A percentile compares a stretch with the other conserved stretches of the same genome.
These are phyloP conservation scores for Zalaria obscura DNA, from an alignment of 2,329 filamentous ascomycete species.

Conservation along the genomic window DNA sequence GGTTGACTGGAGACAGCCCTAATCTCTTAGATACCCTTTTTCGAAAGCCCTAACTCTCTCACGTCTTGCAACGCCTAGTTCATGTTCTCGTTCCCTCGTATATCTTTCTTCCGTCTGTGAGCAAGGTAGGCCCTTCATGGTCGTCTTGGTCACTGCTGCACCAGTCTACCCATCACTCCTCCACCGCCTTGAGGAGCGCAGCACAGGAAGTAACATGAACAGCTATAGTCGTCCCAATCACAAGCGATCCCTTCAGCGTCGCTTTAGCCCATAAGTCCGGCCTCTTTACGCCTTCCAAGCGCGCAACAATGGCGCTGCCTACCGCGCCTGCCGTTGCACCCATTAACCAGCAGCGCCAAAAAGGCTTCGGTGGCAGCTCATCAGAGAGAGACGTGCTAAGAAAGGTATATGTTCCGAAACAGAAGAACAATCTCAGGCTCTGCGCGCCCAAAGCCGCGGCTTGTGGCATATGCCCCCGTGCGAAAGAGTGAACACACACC, in stretches of 20 bases:
- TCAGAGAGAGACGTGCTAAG: slow-evolving; percentile 5
- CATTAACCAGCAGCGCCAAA: slow-evolving; percentile 8
- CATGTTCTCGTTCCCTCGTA: no score
- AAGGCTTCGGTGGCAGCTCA: slow-evolving; percentile 4
- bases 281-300: slow-evolving; percentile 5
- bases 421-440: slow-evolving; percentile 6
- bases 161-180: no score
- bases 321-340: slow-evolving; percentile 6
- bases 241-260: slow-evolving; percentile 4
- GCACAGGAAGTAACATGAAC: slow-evolving; percentile 8
- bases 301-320: slow-evolving; percentile 6
- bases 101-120: no score
- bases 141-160: no score
- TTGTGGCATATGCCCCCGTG: slow-evolving; percentile 2
- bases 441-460: slow-evolving; percentile 1
- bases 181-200: background rate
- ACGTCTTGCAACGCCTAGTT: no score
- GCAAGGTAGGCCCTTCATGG: no score
- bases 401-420: slow-evolving; percentile 8
- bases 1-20: no score
- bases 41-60: no score
- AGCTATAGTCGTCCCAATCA: slow-evolving; percentile 8
- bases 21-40: no score
- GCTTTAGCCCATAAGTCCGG: slow-evolving; percentile 1
- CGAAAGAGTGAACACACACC: slow-evolving; percentile 5